Evolutionary conservation across 2,329 filamentous ascomycete species (phyloP), one percentile per base, ranked within the genome.

Genomic region (Rutstroemia sydowiana): DNA sequence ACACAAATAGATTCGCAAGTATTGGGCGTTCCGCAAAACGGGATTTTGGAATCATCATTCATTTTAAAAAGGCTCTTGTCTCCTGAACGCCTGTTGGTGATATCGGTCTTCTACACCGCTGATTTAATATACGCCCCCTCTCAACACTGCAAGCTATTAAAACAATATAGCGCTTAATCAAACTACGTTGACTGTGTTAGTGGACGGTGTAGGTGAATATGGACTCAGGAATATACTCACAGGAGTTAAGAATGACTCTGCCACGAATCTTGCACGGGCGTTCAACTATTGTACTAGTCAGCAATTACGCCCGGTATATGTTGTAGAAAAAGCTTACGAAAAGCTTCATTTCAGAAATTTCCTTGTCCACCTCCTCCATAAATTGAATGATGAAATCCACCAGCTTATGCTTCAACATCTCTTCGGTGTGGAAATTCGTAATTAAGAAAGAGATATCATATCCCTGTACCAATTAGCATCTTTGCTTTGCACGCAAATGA

Each of bases 321-420:
- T 2, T 9, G 14, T 31, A n/a, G n/a, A 40, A n/a, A 43, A 30
- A 40, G 76, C 88, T 62, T 79, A 96, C 92, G 71, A 98, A 98
- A 65, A 98, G 85, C 79, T 98, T 98, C 93, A 98, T 97, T 74
- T 98, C 95, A 3, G 93, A 97, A 55, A 98, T 98, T 71, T 98
- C 93, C 77, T 98, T 98, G 71, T 98, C 95, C 4, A 98, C 95
- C 70, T 98, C 93, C 71, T 98, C 92, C 92, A 98, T 97, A 66
- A 98, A 98, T 66, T 97, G 85, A 60, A 98, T 96, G 62, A 98
- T 95, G 66, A 98, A 98, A 70, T 98, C 93, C 31, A 98, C 95
- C 62, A 98, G 78, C 76, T 98, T 97, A 70, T 98, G 92, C 77
- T 97, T 97, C 68, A 97, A 71, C 90, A 98, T 95, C 69, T 95